phyloP scores from a whole-genome alignment of 768 basidiomycete genomes.

The Mrakia hoshinonis region DNA sequence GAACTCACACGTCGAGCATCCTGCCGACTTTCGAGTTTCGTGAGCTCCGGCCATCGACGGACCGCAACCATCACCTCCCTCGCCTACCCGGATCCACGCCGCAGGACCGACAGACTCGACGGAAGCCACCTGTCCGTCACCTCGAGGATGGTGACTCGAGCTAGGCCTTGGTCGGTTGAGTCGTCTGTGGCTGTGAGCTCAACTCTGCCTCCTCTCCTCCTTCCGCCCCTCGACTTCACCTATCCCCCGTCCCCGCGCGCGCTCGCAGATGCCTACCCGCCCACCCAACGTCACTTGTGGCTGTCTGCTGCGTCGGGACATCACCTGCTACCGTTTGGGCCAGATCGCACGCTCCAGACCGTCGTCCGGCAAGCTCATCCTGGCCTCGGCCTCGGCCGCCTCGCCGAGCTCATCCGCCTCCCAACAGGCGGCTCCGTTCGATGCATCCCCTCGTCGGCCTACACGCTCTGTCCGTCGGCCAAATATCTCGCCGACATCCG shows the following conservation, averaged over 20 bases:
- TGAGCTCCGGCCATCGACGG: too few species aligned
- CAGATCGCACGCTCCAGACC: background rate
- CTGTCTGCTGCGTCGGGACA: background rate
- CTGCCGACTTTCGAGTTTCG: too few species aligned
- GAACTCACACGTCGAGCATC: too few species aligned
- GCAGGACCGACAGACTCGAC: too few species aligned
- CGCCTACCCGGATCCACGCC: too few species aligned
- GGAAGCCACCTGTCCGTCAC: too few species aligned
- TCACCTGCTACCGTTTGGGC: background rate
- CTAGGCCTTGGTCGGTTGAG: too few species aligned
- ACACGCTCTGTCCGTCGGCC: slow-evolving; percentile 17
- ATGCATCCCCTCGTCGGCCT: slow-evolving; percentile 15
- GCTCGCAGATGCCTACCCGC: background rate
- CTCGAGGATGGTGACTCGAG: too few species aligned
- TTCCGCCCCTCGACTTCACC: background rate
- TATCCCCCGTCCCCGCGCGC: background rate
- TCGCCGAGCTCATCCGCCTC: background rate
- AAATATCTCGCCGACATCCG: background rate
- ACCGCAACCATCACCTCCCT: too few species aligned
- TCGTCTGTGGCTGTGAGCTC: too few species aligned
- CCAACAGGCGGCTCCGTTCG: background rate
- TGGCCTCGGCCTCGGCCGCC: too few species aligned
- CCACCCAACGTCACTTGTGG: background rate
- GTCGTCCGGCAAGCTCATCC: background rate
- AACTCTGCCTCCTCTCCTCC: background rate